Conservation (phyloP, 805 yeast species). For the Schwanniomyces polymorphus region DNA sequence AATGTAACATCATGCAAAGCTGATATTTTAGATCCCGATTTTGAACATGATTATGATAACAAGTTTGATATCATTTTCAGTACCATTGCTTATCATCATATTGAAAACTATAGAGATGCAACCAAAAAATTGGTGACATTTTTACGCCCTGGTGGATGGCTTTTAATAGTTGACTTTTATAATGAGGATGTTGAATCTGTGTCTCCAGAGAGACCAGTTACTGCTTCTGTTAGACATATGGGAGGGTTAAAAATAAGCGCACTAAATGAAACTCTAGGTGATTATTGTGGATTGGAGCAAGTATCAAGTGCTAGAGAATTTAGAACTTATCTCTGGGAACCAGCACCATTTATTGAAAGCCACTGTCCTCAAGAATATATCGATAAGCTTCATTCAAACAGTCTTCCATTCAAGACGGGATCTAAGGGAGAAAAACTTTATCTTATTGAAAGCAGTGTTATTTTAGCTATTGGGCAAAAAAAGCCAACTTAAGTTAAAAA, state of each 20-base stretch:
- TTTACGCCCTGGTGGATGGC: constrained; percentile 32
- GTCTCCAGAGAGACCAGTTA: constrained; percentile 2
- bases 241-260: constrained; percentile 29
- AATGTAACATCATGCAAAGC: constrained; percentile 12
- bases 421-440: constrained; percentile 7
- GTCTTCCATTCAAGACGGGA: constrained; percentile 10
- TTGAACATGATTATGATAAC: constrained; percentile 11
- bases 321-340: constrained; percentile 22
- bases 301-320: constrained; percentile 21
- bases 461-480: constrained; percentile 30
- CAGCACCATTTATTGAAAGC: constrained; percentile 17
- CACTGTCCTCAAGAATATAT: constrained; percentile 18
- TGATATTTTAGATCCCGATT: constrained; percentile 23
- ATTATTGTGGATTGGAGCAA: constrained; percentile 17
- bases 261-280: constrained; percentile 20
- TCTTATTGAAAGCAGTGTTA: constrained; percentile 17
- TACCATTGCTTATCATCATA: constrained; percentile 41
- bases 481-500: neutral
- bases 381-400: constrained; percentile 14
- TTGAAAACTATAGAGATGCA: constrained; percentile 29
- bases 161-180: constrained; percentile 39
- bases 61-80: constrained; percentile 34
- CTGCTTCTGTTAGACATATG: constrained; percentile 26
- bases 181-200: constrained; percentile 29
- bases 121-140: constrained; percentile 30